Evolutionary conservation across 495 filamentous ascomycete genomes (phyloP).

Genomic region (Aspergillus affinis): DNA sequence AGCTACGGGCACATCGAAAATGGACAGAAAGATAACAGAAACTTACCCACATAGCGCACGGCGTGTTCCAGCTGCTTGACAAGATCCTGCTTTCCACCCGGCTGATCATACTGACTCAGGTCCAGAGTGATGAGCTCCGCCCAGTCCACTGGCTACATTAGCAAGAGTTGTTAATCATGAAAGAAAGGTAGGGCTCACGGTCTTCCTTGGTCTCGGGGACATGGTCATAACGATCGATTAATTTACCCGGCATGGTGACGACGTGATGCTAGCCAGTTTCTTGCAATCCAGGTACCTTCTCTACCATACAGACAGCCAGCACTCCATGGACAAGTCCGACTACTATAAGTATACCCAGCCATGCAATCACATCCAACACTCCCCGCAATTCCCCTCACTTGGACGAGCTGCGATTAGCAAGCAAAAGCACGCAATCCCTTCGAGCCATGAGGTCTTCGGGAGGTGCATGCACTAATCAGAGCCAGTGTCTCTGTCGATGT

Average conservation of each 20-base stretch:
- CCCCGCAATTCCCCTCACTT: slow-evolving; percentile 1
- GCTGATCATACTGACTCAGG: slow-evolving; percentile 47
- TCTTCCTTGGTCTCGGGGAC: slow-evolving; percentile 49
- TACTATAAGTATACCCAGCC: no score
- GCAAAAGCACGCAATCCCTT: slow-evolving; percentile 37
- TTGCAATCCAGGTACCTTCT: background rate
- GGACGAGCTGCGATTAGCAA: slow-evolving; percentile 9
- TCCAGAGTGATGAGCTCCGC: slow-evolving; percentile 58
- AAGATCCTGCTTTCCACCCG: slow-evolving; percentile 53
- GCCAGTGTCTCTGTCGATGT: no score
- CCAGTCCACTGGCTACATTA: slow-evolving; percentile 43
- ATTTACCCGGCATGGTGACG: slow-evolving; percentile 39
- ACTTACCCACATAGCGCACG: slow-evolving; percentile 50
- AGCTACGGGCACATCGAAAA: background rate
- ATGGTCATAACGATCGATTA: slow-evolving; percentile 48
- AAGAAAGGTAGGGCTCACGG: slow-evolving; percentile 25
- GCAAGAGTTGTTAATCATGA: background rate
- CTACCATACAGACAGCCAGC: background rate
- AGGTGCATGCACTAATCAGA: no score
- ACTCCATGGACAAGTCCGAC: no score
- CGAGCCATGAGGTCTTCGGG: background rate
- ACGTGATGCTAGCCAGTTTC: background rate
- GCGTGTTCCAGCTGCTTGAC: slow-evolving; percentile 59
- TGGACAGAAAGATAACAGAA: background rate
- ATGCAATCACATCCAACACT: background rate